A percentile compares a stretch with the other conserved stretches of the same genome.
phyloP scores from a whole-genome alignment of 768 basidiomycete species.

The Leccinellum luteum region DNA sequence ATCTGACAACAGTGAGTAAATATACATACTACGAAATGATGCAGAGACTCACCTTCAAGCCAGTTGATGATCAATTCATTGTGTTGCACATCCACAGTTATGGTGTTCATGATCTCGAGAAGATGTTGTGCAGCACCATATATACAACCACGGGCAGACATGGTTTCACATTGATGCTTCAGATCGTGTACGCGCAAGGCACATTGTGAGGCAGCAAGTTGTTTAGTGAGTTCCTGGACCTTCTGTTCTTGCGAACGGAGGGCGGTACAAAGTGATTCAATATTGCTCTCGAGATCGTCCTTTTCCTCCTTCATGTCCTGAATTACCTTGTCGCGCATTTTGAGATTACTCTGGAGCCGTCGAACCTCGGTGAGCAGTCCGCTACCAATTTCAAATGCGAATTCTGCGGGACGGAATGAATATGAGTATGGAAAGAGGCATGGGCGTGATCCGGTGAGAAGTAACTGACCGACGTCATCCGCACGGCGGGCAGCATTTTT shows the following conservation, averaged over 20 bases:
- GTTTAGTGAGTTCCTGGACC: slow-evolving; percentile 43
- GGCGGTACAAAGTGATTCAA: slow-evolving; percentile 71
- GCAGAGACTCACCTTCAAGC: too few species aligned
- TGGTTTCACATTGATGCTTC: too few species aligned
- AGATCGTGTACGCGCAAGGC: too few species aligned
- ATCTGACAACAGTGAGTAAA: too few species aligned
- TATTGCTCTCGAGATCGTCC: slow-evolving; percentile 77
- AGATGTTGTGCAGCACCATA: too few species aligned
- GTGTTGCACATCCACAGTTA: too few species aligned
- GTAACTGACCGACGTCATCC: slow-evolving; percentile 76
- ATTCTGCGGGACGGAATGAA: slow-evolving; percentile 55
- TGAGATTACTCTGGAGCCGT: slow-evolving; percentile 84
- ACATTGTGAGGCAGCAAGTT: too few species aligned
- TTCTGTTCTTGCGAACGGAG: slow-evolving; percentile 76
- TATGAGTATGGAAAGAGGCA: slow-evolving; percentile 5
- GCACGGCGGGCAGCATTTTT: slow-evolving; percentile 90
- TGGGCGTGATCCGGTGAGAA: slow-evolving; percentile 3
- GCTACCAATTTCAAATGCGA: slow-evolving; percentile 97
- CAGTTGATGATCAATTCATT: too few species aligned
- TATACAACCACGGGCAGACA: too few species aligned
- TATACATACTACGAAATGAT: too few species aligned
- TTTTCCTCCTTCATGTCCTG: slow-evolving; percentile 91
- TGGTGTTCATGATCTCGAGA: too few species aligned
- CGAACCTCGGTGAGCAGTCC: slow-evolving; percentile 89
- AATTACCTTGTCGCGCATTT: slow-evolving; percentile 89